A percentile compares a stretch with the other conserved stretches of the same genome.
Conservation (phyloP, 2,329 filamentous ascomycete genomes). For the Gnomoniopsis smithogilvyi region DNA sequence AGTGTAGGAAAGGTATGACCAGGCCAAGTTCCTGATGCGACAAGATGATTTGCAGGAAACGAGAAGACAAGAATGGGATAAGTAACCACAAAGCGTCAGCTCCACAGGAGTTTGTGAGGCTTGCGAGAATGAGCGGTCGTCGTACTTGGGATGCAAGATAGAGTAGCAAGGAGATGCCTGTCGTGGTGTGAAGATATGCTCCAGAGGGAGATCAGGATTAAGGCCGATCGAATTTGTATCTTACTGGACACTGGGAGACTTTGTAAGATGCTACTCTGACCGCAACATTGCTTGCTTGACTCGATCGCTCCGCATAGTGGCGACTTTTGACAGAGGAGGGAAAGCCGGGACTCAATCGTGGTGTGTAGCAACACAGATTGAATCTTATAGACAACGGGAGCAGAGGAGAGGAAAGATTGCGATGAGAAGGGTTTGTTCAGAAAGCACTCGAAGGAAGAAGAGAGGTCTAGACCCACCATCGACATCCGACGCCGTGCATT, state of each 20-base stretch:
- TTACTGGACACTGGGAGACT: slow-evolving; percentile 1
- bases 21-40: background rate
- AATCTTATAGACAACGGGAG: background rate
- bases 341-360: background rate
- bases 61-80: slow-evolving; percentile 5
- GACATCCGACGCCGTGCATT: background rate
- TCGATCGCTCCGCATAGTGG: background rate
- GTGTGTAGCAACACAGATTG: background rate
- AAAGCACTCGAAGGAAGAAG: slow-evolving; percentile 1
- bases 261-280: slow-evolving; percentile 9
- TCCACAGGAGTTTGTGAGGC: slow-evolving; percentile 11
- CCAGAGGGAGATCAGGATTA: background rate
- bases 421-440: background rate
- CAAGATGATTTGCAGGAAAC: slow-evolving; percentile 1
- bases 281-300: slow-evolving; percentile 9
- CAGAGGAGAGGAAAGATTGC: background rate
- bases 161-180: slow-evolving; percentile 19
- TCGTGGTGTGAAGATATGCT: background rate
- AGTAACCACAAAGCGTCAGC: slow-evolving; percentile 13
- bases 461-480: slow-evolving; percentile 11
- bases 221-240: slow-evolving; percentile 1
- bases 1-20: background rate
- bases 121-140: slow-evolving; percentile 12
- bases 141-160: slow-evolving; percentile 6
- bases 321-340: background rate